Evolutionary conservation across 2,329 filamentous ascomycete species (phyloP).

Genomic region (Sclerotiophoma versabilis): DNA sequence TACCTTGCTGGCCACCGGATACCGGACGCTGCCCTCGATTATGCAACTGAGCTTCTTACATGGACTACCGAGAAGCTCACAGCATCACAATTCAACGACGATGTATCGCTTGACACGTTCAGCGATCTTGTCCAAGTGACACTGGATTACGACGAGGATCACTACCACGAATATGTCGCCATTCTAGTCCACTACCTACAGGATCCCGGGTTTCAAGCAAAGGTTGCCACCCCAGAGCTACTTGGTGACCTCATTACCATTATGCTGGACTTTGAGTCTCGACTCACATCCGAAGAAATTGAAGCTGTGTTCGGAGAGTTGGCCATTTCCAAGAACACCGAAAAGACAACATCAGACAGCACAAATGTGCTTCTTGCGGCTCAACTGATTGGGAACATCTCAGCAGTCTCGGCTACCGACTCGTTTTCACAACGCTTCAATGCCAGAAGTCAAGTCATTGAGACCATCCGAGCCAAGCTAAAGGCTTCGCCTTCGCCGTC

Average conservation of each 20-base stretch:
- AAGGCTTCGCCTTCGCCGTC: constrained; percentile 31
- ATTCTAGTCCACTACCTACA: constrained; percentile 46
- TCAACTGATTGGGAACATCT: constrained; percentile 42
- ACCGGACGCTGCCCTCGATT: constrained; percentile 42
- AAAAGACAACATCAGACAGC: constrained; percentile 30
- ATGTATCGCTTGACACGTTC: constrained; percentile 38
- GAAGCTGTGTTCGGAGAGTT: constrained; percentile 40
- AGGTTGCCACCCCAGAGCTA: constrained; percentile 38
- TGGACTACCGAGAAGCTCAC: constrained; percentile 48
- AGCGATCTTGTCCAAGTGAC: constrained; percentile 36
- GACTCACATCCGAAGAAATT: constrained; percentile 36
- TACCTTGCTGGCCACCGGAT: constrained; percentile 36
- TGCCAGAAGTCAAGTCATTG: constrained; percentile 36
- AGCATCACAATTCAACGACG: constrained; percentile 43
- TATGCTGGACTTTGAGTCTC: constrained; percentile 41
- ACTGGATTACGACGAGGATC: constrained; percentile 44
- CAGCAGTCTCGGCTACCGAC: constrained; percentile 45
- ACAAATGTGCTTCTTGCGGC: constrained; percentile 38
- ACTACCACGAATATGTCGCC: constrained; percentile 43
- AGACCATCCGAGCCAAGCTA: constrained; percentile 37
- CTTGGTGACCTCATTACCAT: constrained; percentile 40
- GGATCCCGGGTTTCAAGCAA: constrained; percentile 44
- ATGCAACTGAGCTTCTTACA: constrained; percentile 44
- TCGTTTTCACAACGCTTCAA: constrained; percentile 39
- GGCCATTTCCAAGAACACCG: constrained; percentile 32